Base-by-base conservation (phyloP, 225 moss, liverwort and hornwort species). In the Bryoerythrophyllum caledonicum region DNA sequence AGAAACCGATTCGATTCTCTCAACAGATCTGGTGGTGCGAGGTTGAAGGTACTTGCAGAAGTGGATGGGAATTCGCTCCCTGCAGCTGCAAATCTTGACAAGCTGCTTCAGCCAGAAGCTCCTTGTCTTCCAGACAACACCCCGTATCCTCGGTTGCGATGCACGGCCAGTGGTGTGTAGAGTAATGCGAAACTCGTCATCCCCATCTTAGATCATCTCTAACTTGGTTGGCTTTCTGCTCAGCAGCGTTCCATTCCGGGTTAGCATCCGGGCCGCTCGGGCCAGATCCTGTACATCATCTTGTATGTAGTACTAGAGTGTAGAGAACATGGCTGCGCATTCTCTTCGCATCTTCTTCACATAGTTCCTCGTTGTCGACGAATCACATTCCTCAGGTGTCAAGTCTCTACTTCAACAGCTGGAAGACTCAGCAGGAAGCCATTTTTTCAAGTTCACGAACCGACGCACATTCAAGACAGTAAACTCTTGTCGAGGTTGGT, bases 41-140 rank as follows among this genome's bases (percentile, higher is more conserved):
- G 71, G 70, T 59, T 71, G 32, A 79, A 80, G 59, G 85, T 83
- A 35, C 80, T 88, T 48, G 75, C 74, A 65, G 88, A 88, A 75
- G 80, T 88, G 38, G 80, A 88, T 70, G 84, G 77, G 59, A 84
- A 87, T 71, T 78, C 82, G 28, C 80, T 82, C 9, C 72, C 72
- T 49, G 64, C 64, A 37, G 14, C 46, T 71, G 84, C 75, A 12
- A 78, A 58, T 28, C 63, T 37, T 26, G 80, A 76, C 1, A 72
- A 72, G 41, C 46, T 76, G 49, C 46, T 76, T 65, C 75, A 64
- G 2, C 51, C 28, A 40, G 65, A 55, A 38, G 57, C 46, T 55
- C 19, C 26, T 49, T 75, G 67, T 43, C 26, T 40, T 21, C 24
- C 70, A 30, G 74, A 78, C 25, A 70, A 66, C 56, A 61, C 49